These are phyloP conservation scores for Actinidia arguta DNA, from an alignment of 179 eudicot species.

Conservation along the genomic window DNA sequence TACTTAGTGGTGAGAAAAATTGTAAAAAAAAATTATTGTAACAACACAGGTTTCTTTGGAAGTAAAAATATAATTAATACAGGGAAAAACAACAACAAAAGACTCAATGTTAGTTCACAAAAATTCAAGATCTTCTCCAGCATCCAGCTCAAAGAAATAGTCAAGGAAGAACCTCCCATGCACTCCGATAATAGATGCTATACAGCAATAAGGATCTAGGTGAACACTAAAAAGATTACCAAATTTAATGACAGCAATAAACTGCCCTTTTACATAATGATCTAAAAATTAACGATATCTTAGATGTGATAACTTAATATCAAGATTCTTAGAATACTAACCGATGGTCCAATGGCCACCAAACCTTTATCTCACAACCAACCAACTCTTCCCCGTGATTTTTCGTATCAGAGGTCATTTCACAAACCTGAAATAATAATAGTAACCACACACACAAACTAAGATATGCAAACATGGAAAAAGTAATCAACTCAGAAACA, in stretches of 20 bases:
- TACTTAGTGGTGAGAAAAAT: background rate
- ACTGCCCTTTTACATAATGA: background rate
- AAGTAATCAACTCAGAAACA: background rate
- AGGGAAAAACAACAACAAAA: background rate
- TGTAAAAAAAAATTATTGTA: background rate
- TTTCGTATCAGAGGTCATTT: slow-evolving; percentile 11
- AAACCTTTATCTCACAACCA: slow-evolving; percentile 50
- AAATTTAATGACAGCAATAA: background rate
- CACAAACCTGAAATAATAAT: slow-evolving; percentile 9
- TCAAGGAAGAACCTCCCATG: background rate
- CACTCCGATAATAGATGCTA: background rate
- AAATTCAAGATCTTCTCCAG: background rate
- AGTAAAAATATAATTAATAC: background rate
- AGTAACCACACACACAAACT: background rate
- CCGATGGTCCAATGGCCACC: slow-evolving; percentile 42
- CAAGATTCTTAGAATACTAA: slow-evolving; percentile 12
- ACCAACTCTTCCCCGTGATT: slow-evolving; percentile 47
- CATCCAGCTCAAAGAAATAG: background rate
- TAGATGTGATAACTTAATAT: background rate
- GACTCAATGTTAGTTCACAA: background rate
- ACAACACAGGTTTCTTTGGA: background rate
- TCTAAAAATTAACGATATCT: background rate
- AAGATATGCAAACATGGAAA: background rate
- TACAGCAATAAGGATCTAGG: background rate
- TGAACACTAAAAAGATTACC: background rate